Base-by-base conservation (phyloP, 2,329 filamentous ascomycete species). In the Reticulascus tulasneorum region DNA sequence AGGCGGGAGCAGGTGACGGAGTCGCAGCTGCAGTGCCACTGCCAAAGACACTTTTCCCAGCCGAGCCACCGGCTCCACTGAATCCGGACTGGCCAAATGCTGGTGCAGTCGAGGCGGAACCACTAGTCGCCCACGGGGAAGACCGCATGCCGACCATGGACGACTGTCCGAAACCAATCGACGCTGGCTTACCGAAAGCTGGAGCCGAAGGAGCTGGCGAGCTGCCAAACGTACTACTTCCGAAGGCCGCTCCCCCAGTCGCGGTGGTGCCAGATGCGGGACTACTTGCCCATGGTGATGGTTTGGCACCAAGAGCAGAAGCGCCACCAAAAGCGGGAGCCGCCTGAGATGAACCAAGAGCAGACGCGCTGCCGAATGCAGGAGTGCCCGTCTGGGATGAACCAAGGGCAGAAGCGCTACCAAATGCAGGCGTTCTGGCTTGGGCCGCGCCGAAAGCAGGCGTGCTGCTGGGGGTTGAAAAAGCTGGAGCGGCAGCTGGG, bases 81-180 rank as follows among this genome's bases (percentile, higher is more conserved):
- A 77, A 75, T 11, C 68, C 64, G 7, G 70, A 56, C 50, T 79
- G 74, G 2, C 77, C 77, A 54, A 82, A 81, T 2, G 71, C 60
- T 13, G 73, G 62, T 13, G 54, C 49, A 21, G 56, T 46, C 25
- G 59, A 47, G 6, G 62, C 44, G 4, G 62, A 55, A 15, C 48
- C 60, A 15, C 65, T 29, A n/a, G 45, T 39, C 5, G 63, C 66
- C 77, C 77, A 82, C 9, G 73, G 74, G 6, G 77, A 80, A 3
- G 63, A 47, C 42, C 68, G 71, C 29, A 62, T 47, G 3, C 72
- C 72, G 19, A 71, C 49, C 10, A 63, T 62, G 7, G 70, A 63
- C 12, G 74, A 61, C 44, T 75, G 67, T 4, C 76, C 76, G 51
- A 80, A 79, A 5, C 66, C 54, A 29, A 45, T 33, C 13, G 37